A percentile compares a stretch with the other conserved stretches of the same genome.
phyloP scores from a whole-genome alignment of 1,139 yeast species.

The Candida glucosophila region DNA sequence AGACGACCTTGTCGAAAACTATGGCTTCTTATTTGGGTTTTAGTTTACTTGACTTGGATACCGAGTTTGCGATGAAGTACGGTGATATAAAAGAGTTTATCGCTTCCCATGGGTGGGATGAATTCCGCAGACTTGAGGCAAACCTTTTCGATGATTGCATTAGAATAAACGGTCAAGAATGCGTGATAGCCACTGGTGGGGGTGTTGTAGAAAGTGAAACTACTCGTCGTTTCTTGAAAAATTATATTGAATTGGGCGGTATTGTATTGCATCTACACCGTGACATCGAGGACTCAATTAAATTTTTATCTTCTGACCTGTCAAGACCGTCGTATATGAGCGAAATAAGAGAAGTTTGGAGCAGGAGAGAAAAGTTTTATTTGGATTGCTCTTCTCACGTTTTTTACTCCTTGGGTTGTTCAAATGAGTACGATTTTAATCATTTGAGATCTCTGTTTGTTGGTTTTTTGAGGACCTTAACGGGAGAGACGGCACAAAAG shows the following conservation, averaged over 20 bases:
- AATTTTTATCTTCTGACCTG: slow-evolving; percentile 65
- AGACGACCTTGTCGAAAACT: slow-evolving; percentile 79
- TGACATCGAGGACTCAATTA: slow-evolving; percentile 71
- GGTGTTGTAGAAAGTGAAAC: slow-evolving; percentile 78
- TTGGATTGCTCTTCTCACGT: slow-evolving; percentile 69
- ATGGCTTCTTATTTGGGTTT: slow-evolving; percentile 67
- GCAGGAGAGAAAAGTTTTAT: slow-evolving; percentile 73
- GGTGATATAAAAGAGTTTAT: slow-evolving; percentile 63
- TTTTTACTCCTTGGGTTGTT: slow-evolving; percentile 72
- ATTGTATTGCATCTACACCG: slow-evolving; percentile 88
- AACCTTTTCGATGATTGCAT: slow-evolving; percentile 47
- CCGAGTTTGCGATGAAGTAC: slow-evolving; percentile 49
- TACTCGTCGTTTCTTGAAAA: slow-evolving; percentile 56
- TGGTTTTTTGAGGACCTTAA: slow-evolving; percentile 49
- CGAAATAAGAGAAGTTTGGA: slow-evolving; percentile 80
- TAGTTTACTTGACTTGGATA: slow-evolving; percentile 71
- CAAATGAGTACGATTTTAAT: slow-evolving; percentile 43
- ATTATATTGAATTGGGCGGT: slow-evolving; percentile 51
- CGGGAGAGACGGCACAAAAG: slow-evolving; percentile 41
- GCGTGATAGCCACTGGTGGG: slow-evolving; percentile 91
- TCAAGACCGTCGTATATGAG: slow-evolving; percentile 80
- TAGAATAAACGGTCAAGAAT: slow-evolving; percentile 39
- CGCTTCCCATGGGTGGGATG: slow-evolving; percentile 73
- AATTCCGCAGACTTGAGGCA: slow-evolving; percentile 66
- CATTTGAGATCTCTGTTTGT: slow-evolving; percentile 53